Base-by-base conservation (phyloP, 345 rosid genomes). In the Orychophragmus violaceus region DNA sequence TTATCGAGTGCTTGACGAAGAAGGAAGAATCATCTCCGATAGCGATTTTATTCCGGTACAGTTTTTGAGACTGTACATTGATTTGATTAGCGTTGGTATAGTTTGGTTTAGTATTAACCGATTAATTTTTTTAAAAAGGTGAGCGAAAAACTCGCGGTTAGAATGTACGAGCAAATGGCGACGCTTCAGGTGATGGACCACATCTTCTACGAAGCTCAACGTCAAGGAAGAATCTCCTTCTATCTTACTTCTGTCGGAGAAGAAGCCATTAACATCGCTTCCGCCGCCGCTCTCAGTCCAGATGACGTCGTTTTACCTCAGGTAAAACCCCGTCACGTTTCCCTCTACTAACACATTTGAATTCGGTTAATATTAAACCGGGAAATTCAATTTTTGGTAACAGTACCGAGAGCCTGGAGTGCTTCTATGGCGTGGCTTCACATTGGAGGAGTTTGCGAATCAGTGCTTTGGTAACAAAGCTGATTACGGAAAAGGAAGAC, bases 321-420 rank as follows among this genome's bases (percentile, higher is more conserved):
- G 83, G 96, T 81, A 16, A 36, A 18, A 1, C 0, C 27, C n/a
- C 12, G 8, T 53, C 16, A 25, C 13, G 22, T 48, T 6, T 32
- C 6, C 1, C 10, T 18, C 13, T 10, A 2, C 16, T 10, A 3
- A 12, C 33, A 60, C 23, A 0, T 3, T 41, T 11, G n/a, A 0
- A 56, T 48, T 6, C 21, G 33, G 23, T 51, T 13, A 22, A 18
- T 1, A 17, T 50, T 8, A 37, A 27, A 32, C 11, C 14, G 29
- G 32, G 8, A 7, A 22, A 8, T 37, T 32, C 23, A 0, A 16
- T n/a, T 32, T 29, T 49, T 4, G 9, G 11, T 6, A 5, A 16
- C 75, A 87, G 96, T 89, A 89, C 49, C 82, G 96, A 5, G 96
- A 89, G 60, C 91, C 85, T 5, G 94, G 96, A 18, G 78, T 84